Conservation (phyloP, 164 flowering plant genomes). For the Liriodendron chinense region DNA sequence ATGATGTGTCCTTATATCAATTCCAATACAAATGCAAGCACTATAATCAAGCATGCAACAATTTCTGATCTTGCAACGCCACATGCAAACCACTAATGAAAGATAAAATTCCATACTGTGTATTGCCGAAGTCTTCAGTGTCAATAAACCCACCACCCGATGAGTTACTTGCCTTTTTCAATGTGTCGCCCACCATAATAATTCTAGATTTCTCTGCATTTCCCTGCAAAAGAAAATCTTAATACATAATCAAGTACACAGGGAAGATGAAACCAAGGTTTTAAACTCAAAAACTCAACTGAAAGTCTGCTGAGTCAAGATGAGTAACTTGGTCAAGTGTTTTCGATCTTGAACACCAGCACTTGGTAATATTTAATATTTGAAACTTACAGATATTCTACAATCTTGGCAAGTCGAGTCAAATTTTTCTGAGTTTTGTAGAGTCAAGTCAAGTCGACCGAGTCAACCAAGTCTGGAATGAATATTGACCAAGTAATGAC, state of each 20-base stretch:
- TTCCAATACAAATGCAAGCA: neutral
- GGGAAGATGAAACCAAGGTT: neutral
- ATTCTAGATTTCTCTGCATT: slow-evolving; percentile 94
- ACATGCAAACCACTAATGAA: neutral
- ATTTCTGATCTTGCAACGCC: neutral
- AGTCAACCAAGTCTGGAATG: too few relatives aligned
- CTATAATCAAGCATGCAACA: neutral
- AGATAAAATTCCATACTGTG: slow-evolving; percentile 47
- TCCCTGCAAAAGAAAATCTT: slow-evolving; percentile 44
- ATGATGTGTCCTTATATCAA: neutral
- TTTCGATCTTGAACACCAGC: neutral
- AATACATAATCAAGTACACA: neutral
- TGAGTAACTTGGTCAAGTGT: neutral
- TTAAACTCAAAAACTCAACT: neutral
- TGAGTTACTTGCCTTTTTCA: slow-evolving; percentile 72
- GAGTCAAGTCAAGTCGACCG: too few relatives aligned
- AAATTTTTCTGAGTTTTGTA: too few relatives aligned
- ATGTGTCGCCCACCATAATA: slow-evolving; percentile 84
- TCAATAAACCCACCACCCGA: slow-evolving; percentile 53
- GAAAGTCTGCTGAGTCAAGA: neutral
- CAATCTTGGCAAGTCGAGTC: neutral
- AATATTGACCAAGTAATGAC: too few relatives aligned
- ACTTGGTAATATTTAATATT: neutral
- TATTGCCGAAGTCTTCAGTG: slow-evolving; percentile 63
- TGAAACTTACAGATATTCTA: neutral